Conservation (phyloP, 176 grass and related monocot species). For the Oryza meyeriana region DNA sequence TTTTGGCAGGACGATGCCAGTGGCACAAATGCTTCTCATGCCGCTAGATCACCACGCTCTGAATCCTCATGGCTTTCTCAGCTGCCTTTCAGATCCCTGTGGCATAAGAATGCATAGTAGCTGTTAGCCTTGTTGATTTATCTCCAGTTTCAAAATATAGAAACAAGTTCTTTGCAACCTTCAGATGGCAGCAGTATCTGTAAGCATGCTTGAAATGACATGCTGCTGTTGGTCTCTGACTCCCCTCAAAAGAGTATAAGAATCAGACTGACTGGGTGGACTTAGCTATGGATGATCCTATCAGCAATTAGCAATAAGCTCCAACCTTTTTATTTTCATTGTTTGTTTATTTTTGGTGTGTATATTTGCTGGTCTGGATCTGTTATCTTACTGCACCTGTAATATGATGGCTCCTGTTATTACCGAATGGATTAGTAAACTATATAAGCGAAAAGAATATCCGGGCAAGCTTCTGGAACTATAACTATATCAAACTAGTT, state of each 20-base stretch:
- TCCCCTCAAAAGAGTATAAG: neutral
- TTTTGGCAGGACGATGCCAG: slow-evolving; percentile 55
- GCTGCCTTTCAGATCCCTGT: slow-evolving; percentile 53
- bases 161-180: slow-evolving; percentile 6
- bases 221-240: slow-evolving; percentile 26
- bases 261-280: slow-evolving; percentile 13
- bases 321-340: neutral
- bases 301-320: neutral
- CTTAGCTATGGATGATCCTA: neutral
- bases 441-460: neutral
- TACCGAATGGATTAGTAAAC: neutral
- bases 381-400: neutral
- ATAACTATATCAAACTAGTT: neutral
- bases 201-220: neutral
- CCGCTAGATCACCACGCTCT: slow-evolving; percentile 21
- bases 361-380: neutral
- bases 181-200: slow-evolving; percentile 6
- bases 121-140: slow-evolving; percentile 1
- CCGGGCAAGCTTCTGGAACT: neutral
- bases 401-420: neutral
- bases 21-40: neutral
- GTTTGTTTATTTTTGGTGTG: neutral
- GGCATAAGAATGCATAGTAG: slow-evolving; percentile 43
- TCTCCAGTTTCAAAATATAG: slow-evolving; percentile 7
- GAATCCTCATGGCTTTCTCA: slow-evolving; percentile 65